Percentiles rank a stretch among this genome's conserved stretches.
Evolutionary conservation across 495 filamentous ascomycete species (phyloP).

Genomic region (Letharia lupina): DNA sequence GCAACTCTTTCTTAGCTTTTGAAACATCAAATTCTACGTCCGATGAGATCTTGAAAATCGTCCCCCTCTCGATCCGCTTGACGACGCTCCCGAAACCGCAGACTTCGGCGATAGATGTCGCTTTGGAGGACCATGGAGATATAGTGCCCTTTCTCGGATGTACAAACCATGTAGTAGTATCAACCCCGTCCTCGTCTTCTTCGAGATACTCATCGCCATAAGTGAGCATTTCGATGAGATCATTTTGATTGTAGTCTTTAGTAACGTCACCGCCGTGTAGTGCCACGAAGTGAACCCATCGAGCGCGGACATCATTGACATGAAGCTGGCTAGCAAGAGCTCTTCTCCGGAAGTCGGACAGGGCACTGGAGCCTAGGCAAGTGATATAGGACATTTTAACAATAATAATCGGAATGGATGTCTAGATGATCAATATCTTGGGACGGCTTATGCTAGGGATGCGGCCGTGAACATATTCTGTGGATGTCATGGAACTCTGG

Average conservation of each 20-base stretch:
- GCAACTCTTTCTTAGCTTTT: slow-evolving; percentile 52
- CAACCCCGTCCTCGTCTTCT: slow-evolving; percentile 25
- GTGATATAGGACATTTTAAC: slow-evolving; percentile 33
- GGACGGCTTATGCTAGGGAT: too few species aligned
- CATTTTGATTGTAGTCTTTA: slow-evolving; percentile 36
- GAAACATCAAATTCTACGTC: slow-evolving; percentile 40
- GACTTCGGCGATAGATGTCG: slow-evolving; percentile 87
- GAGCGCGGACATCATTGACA: slow-evolving; percentile 48
- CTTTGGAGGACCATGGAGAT: slow-evolving; percentile 95
- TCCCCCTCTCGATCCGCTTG: slow-evolving; percentile 79
- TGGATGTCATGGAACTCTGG: background rate
- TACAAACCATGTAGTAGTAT: slow-evolving; percentile 55
- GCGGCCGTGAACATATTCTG: background rate
- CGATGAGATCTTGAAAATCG: slow-evolving; percentile 58
- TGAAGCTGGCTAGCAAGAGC: slow-evolving; percentile 45
- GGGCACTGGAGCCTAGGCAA: slow-evolving; percentile 45
- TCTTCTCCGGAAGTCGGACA: slow-evolving; percentile 45
- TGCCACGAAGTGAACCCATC: slow-evolving; percentile 60
- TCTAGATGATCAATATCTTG: background rate
- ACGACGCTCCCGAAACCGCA: slow-evolving; percentile 68
- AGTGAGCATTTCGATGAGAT: slow-evolving; percentile 51
- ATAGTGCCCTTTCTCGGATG: slow-evolving; percentile 73
- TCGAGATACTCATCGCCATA: slow-evolving; percentile 44
- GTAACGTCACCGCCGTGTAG: slow-evolving; percentile 29
- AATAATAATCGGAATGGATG: background rate